These are phyloP conservation scores for Curvularia spicifera DNA, from an alignment of 2,329 filamentous ascomycete genomes.

Conservation along the genomic window DNA sequence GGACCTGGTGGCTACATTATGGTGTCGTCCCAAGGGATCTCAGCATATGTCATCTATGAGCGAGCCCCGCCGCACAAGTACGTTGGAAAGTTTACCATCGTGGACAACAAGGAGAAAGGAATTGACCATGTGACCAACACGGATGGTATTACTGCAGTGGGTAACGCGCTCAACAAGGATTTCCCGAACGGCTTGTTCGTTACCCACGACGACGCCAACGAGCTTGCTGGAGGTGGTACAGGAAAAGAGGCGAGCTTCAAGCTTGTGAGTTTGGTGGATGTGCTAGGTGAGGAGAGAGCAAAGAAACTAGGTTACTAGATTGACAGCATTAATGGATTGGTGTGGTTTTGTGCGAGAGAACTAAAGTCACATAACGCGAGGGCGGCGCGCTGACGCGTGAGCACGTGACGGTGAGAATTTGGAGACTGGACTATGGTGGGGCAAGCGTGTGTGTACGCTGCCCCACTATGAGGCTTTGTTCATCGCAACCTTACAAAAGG, in stretches of 20 bases:
- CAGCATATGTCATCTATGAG: slow-evolving; percentile 60
- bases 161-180: slow-evolving; percentile 50
- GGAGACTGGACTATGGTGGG: slow-evolving; percentile 8
- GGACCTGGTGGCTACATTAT: slow-evolving; percentile 58
- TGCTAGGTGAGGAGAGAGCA: slow-evolving; percentile 33
- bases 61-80: slow-evolving; percentile 58
- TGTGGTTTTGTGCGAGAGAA: not conserved
- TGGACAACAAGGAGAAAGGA: slow-evolving; percentile 50
- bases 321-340: not conserved
- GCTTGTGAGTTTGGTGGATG: slow-evolving; percentile 45
- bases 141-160: slow-evolving; percentile 59
- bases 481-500: not conserved
- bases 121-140: slow-evolving; percentile 62
- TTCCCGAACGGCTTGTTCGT: slow-evolving; percentile 55
- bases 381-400: slow-evolving; percentile 15
- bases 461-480: slow-evolving; percentile 14
- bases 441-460: not conserved
- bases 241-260: slow-evolving; percentile 60
- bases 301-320: slow-evolving; percentile 31
- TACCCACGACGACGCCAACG: slow-evolving; percentile 62
- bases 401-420: slow-evolving; percentile 21
- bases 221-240: slow-evolving; percentile 55
- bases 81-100: slow-evolving; percentile 58
- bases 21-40: slow-evolving; percentile 61
- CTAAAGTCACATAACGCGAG: not conserved